Conservation (phyloP, 2,329 filamentous ascomycete species). For the Cladosporium cucumerinum region DNA sequence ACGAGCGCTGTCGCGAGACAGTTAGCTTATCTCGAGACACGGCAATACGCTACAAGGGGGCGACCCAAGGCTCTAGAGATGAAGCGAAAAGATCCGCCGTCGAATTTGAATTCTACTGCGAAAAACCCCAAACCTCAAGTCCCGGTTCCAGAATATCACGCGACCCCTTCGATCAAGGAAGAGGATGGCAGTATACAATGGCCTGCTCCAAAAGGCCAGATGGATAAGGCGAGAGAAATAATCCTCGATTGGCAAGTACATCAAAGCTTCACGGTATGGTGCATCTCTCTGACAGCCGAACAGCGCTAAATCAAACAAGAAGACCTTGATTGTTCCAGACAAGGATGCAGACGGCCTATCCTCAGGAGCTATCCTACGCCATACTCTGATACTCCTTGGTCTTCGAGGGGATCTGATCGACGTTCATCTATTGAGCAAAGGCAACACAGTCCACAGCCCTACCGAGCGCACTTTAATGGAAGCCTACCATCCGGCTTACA, state of each 20-base stretch:
- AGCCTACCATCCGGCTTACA: conserved; percentile 50
- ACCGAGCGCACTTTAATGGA: conserved; percentile 52
- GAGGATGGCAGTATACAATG: conserved; percentile 53
- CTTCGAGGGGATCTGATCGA: conserved; percentile 52
- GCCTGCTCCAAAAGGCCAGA: conserved; percentile 58
- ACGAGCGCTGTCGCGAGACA: neutral
- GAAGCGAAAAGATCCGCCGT: conserved; percentile 29
- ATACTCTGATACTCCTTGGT: conserved; percentile 58
- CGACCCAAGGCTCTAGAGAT: conserved; percentile 15
- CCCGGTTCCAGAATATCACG: conserved; percentile 46
- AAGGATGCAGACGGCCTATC: conserved; percentile 67
- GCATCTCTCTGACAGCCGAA: neutral
- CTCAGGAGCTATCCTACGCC: conserved; percentile 61
- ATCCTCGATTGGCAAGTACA: conserved; percentile 56
- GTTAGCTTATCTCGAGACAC: neutral
- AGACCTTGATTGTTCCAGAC: conserved; percentile 62
- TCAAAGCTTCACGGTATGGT: neutral
- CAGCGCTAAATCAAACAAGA: conserved; percentile 51
- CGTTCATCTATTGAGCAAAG: conserved; percentile 59
- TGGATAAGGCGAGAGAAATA: conserved; percentile 54
- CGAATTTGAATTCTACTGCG: conserved; percentile 19
- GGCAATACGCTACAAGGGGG: neutral
- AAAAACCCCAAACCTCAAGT: conserved; percentile 34
- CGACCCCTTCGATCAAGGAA: conserved; percentile 41
- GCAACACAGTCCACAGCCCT: conserved; percentile 56